phyloP scores from a whole-genome alignment of 2,329 filamentous ascomycete species.

The Fusarium incarnatum region DNA sequence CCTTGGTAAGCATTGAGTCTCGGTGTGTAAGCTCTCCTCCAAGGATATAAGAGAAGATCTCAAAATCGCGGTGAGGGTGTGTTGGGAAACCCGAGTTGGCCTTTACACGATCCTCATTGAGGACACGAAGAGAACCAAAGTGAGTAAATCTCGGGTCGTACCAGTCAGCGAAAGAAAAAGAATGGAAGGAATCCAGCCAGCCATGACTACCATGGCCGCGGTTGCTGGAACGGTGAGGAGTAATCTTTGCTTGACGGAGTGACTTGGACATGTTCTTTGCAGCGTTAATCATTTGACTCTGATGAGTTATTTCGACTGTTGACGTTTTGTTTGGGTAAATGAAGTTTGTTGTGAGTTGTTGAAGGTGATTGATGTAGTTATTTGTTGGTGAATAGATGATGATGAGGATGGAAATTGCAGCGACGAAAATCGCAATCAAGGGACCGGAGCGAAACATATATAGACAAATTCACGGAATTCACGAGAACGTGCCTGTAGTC shows the following conservation, averaged over 20 bases:
- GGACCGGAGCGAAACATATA: slow-evolving; percentile 55
- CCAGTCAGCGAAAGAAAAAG: slow-evolving; percentile 82
- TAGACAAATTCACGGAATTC: slow-evolving; percentile 45
- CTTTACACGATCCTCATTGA: slow-evolving; percentile 89
- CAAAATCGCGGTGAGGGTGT: slow-evolving; percentile 86
- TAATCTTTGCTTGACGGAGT: slow-evolving; percentile 77
- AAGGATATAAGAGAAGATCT: slow-evolving; percentile 92
- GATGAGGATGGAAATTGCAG: slow-evolving; percentile 54
- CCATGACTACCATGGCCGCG: slow-evolving; percentile 85
- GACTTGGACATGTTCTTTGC: slow-evolving; percentile 69
- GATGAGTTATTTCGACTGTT: slow-evolving; percentile 4
- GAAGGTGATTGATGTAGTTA: slow-evolving; percentile 41
- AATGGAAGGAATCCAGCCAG: slow-evolving; percentile 90
- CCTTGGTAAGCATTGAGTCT: slow-evolving; percentile 83
- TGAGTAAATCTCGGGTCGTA: slow-evolving; percentile 74
- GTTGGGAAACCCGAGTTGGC: slow-evolving; percentile 82
- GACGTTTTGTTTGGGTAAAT: slow-evolving; percentile 27
- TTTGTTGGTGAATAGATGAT: slow-evolving; percentile 47
- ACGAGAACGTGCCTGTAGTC: slow-evolving; percentile 42
- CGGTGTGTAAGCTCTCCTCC: slow-evolving; percentile 87
- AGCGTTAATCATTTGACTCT: slow-evolving; percentile 52
- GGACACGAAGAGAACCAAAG: slow-evolving; percentile 83
- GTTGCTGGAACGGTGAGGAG: slow-evolving; percentile 75
- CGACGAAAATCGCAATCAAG: slow-evolving; percentile 52
- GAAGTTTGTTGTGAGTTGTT: slow-evolving; percentile 37